Percentiles rank a stretch among this genome's conserved stretches.
Conservation (phyloP, 371 early-diverging fungal genomes). For the Circinella minor region DNA sequence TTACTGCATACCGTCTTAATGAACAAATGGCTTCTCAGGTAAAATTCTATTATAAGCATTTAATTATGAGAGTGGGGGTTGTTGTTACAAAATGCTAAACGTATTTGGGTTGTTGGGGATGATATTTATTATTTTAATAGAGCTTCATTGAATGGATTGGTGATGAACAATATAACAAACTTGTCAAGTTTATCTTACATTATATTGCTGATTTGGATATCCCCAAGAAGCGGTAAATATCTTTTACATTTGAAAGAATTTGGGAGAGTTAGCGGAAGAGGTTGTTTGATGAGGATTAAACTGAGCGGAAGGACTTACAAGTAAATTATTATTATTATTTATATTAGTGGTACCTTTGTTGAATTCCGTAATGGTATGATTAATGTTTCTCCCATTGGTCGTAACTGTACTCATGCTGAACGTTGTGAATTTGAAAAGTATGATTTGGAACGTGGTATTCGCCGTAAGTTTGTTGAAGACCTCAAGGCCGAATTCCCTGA, state of each 20-base stretch:
- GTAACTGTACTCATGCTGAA: constrained; percentile 95
- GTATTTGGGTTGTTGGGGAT: background rate
- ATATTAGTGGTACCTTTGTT: constrained; percentile 94
- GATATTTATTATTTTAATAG: constrained; percentile 38
- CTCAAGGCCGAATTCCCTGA: constrained; percentile 90
- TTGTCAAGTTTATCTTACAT: constrained; percentile 92
- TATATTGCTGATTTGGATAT: constrained; percentile 97
- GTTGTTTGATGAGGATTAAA: background rate
- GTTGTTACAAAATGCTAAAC: too few species aligned
- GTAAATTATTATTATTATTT: background rate
- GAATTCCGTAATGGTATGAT: constrained; percentile 99
- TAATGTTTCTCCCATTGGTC: constrained; percentile 99
- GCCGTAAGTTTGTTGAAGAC: constrained; percentile 87
- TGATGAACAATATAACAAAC: constrained; percentile 94
- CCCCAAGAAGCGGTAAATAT: constrained; percentile 89
- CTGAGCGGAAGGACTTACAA: too few species aligned
- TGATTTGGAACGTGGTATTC: constrained; percentile 85
- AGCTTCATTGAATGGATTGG: constrained; percentile 96
- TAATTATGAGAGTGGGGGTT: too few species aligned
- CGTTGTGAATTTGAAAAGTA: constrained; percentile 93
- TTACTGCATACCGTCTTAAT: constrained; percentile 93
- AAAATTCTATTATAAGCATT: constrained; percentile 10
- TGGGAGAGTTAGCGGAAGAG: too few species aligned
- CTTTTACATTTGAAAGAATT: too few species aligned
- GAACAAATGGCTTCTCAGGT: constrained; percentile 79